phyloP scores from a whole-genome alignment of 2,329 filamentous ascomycete genomes.

The Colletotrichum paranaense region DNA sequence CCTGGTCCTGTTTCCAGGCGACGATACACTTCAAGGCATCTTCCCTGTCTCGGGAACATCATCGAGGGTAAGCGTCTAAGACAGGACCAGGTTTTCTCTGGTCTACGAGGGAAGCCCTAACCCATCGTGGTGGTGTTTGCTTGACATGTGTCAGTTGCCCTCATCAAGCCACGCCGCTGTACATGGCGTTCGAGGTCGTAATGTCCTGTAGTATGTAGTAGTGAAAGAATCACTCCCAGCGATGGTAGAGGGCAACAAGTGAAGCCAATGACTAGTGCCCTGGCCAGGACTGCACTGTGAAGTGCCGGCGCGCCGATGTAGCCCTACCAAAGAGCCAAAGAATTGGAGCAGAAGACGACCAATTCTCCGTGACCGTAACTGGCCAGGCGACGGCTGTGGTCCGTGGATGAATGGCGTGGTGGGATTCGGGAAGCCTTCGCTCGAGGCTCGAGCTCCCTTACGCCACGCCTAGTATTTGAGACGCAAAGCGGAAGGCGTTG shows the following conservation, averaged over 20 bases:
- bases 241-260: not conserved
- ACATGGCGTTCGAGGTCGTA: not conserved
- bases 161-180: not conserved
- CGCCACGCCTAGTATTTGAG: constrained; percentile 7
- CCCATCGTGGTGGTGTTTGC: constrained; percentile 4
- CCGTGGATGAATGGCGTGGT: constrained; percentile 1
- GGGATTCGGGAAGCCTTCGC: constrained; percentile 28
- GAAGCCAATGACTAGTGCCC: not conserved
- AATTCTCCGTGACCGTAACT: not conserved
- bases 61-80: constrained; percentile 5
- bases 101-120: constrained; percentile 23
- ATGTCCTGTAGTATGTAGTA: not conserved
- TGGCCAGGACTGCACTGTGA: not conserved
- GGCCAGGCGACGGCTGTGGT: constrained; percentile 9
- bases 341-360: not conserved
- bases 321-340: constrained; percentile 11
- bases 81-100: constrained; percentile 7
- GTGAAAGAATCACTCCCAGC: not conserved
- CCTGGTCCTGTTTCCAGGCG: constrained; percentile 18
- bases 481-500: constrained; percentile 17
- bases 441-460: constrained; percentile 23
- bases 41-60: constrained; percentile 22
- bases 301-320: constrained; percentile 3
- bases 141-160: constrained; percentile 27
- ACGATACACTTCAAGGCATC: constrained; percentile 8